Base-by-base conservation (phyloP, 2,329 filamentous ascomycete species). In the Paramyrothecium sp. region DNA sequence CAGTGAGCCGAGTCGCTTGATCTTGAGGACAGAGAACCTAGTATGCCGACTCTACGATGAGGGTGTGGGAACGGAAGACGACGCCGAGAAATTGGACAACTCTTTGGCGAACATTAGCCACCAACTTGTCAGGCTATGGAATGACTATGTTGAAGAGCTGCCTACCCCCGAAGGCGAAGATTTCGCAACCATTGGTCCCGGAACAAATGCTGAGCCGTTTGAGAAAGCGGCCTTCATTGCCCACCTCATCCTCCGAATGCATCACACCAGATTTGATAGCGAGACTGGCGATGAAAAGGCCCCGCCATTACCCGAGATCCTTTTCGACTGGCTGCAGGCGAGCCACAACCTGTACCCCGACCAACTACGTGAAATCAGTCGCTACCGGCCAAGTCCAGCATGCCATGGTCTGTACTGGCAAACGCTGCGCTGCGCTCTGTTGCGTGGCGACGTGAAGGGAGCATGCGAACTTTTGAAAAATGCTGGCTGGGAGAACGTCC, bases 361-460 rank as follows among this genome's bases (percentile, higher is more conserved):
- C 54, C 89, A 93, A 65, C 77, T 90, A 22, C 78, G 85, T 41
- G 79, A 86, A 3, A 81, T 97, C 22, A 77, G 84, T 60, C 79
- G 81, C 26, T 75, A 87, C 63, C 81, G 81, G 50, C 90, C 90
- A 1, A 90, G 90, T 58, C 91, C 92, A 21, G 89, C 91, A 2
- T 86, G 86, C 48, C 90, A 95, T 66, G 78, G 81, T 23, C 79
- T 89, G 38, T 98, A 92, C 74, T 98, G 94, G 94, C 90, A 93
- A 68, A 87, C 87, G 1, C 78, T 97, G n/a, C 90, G 89, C 64
- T 85, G 85, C 56, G 80, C 87, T 16, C 79, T 93, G 21, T 78
- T 96, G 23, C 89, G 92, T 51, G 94, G 93, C 47, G 88, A 89
- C 57, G 83, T 96, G 48, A 65, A 72, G 16, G 85, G 85, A 47